Evolutionary conservation across 371 early-diverging fungal genomes (phyloP).

Genomic region (Gilbertella persicaria): DNA sequence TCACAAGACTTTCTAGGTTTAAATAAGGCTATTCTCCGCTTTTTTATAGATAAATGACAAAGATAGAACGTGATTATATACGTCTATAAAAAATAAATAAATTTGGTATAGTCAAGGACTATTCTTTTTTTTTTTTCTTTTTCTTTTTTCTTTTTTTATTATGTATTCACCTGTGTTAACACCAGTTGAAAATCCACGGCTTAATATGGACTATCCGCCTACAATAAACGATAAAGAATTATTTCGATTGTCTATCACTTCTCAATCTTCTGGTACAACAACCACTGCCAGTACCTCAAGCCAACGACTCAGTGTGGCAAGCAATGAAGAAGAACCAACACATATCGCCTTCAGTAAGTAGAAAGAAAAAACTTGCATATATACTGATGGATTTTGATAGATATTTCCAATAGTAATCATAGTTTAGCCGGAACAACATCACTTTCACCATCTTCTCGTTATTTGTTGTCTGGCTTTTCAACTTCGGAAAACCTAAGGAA

Average conservation of each 20-base stretch:
- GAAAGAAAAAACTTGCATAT: neutral
- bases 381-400: no score
- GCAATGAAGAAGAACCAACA: slow-evolving; percentile 22
- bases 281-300: slow-evolving; percentile 28
- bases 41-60: neutral
- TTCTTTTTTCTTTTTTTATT: slow-evolving; percentile 3
- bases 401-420: neutral
- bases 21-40: neutral
- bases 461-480: slow-evolving; percentile 33
- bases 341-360: slow-evolving; percentile 13
- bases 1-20: no score
- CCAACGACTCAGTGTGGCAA: slow-evolving; percentile 33
- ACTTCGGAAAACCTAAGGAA: slow-evolving; percentile 36
- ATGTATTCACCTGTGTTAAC: slow-evolving; percentile 8
- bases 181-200: slow-evolving; percentile 8
- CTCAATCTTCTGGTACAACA: slow-evolving; percentile 34
- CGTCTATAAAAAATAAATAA: no score
- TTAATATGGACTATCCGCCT: slow-evolving; percentile 10
- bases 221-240: slow-evolving; percentile 17
- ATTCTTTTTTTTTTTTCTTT: slow-evolving; percentile 3
- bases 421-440: neutral
- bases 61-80: neutral
- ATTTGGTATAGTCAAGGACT: neutral
- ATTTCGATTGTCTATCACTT: slow-evolving; percentile 37
- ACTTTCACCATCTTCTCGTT: slow-evolving; percentile 36